Percentiles rank a stretch among this genome's conserved stretches.
phyloP scores from a whole-genome alignment of 164 flowering plant genomes.

The Liriodendron chinense region DNA sequence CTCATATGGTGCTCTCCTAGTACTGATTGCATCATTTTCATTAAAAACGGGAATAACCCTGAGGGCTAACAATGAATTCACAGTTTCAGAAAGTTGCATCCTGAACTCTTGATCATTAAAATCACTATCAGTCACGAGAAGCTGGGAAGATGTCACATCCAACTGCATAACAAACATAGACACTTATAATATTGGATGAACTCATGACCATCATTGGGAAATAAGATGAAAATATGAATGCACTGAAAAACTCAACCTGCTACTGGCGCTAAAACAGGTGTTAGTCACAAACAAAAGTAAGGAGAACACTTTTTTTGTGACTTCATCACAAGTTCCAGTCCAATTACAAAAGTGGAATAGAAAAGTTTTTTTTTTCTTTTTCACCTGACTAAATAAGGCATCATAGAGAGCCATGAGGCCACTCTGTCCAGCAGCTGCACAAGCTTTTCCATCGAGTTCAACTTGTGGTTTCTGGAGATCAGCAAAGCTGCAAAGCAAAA shows the following conservation, averaged over 20 bases:
- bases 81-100: constrained; percentile 73
- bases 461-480: constrained; percentile 95
- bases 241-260: not conserved
- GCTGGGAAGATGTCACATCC: constrained; percentile 86
- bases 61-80: constrained; percentile 49
- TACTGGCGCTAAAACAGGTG: not conserved
- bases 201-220: not conserved
- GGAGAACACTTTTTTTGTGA: not conserved
- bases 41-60: constrained; percentile 90
- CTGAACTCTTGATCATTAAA: constrained; percentile 76
- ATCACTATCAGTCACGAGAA: constrained; percentile 92
- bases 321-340: not conserved
- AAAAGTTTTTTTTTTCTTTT: not conserved
- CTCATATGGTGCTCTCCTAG: constrained; percentile 96
- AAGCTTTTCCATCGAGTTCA: constrained; percentile 96
- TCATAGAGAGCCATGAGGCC: constrained; percentile 96
- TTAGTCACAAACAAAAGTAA: not conserved
- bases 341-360: not conserved
- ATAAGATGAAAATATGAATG: not conserved
- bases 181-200: constrained; percentile 1
- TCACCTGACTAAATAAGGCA: constrained; percentile 83
- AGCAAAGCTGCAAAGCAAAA: constrained; percentile 62
- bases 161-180: constrained; percentile 49
- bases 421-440: constrained; percentile 98
- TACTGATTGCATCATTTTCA: constrained; percentile 96